Percentiles rank a stretch among this genome's conserved stretches.
phyloP scores from a whole-genome alignment of 306 rosid species.

The Cyamopsis tetragonoloba region DNA sequence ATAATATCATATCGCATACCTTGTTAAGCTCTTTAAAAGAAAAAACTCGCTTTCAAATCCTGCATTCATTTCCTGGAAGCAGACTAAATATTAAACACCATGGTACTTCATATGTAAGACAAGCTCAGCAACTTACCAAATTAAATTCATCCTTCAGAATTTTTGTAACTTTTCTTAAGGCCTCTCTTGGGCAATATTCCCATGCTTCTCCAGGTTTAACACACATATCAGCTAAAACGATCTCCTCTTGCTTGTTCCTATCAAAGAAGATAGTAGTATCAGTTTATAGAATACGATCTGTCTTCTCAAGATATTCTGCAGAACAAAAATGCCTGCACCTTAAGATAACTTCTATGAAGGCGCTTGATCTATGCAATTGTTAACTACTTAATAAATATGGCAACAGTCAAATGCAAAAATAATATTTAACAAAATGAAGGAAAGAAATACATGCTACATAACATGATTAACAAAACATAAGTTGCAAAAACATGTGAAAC shows the following conservation, averaged over 20 bases:
- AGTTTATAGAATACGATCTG: neutral
- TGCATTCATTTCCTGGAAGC: conserved; percentile 70
- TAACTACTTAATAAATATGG: neutral
- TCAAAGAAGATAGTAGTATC: conserved; percentile 20
- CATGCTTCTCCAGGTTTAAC: conserved; percentile 74
- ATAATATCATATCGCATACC: conserved; percentile 44
- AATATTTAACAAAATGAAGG: neutral
- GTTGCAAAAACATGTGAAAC: neutral
- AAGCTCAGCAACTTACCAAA: conserved; percentile 51
- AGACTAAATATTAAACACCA: conserved; percentile 20
- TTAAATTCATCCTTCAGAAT: conserved; percentile 81
- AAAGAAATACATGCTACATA: neutral
- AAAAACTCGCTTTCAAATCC: conserved; percentile 93
- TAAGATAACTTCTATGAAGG: neutral
- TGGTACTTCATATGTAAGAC: neutral
- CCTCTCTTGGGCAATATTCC: conserved; percentile 92
- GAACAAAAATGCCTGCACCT: neutral
- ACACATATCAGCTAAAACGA: conserved; percentile 79
- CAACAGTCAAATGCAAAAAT: neutral
- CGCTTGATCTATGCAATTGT: neutral
- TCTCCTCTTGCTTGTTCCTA: conserved; percentile 81
- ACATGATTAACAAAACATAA: neutral
- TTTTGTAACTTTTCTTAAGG: conserved; percentile 63
- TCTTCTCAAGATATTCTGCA: neutral
- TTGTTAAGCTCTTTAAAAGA: conserved; percentile 57